Evolutionary conservation across 2,329 filamentous ascomycete genomes (phyloP).

Genomic region (Pseudogymnoascus sp.): DNA sequence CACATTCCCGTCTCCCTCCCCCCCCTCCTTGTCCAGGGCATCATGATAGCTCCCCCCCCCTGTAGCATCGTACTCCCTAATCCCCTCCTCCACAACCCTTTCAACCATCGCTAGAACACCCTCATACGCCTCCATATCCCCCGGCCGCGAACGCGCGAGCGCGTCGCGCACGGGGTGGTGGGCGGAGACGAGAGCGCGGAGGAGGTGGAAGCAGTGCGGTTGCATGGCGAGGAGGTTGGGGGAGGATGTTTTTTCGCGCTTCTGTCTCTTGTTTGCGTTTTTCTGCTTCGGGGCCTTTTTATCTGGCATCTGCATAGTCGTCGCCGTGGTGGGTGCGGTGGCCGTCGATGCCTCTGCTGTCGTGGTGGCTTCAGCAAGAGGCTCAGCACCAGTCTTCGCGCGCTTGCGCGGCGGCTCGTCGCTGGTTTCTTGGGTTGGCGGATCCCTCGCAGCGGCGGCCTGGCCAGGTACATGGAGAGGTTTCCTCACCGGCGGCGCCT

Average conservation of each 20-base stretch:
- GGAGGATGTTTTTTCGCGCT: slow-evolving; percentile 30
- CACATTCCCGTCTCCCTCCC: slow-evolving; percentile 28
- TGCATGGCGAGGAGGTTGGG: slow-evolving; percentile 75
- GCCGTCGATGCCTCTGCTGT: slow-evolving; percentile 2
- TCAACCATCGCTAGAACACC: slow-evolving; percentile 68
- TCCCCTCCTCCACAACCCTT: slow-evolving; percentile 59
- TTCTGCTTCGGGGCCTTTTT: slow-evolving; percentile 25
- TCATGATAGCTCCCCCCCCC: slow-evolving; percentile 41
- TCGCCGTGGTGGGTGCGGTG: slow-evolving; percentile 13
- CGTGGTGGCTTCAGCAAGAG: slow-evolving; percentile 31
- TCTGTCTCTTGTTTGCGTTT: slow-evolving; percentile 33
- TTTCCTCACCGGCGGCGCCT: slow-evolving; percentile 54
- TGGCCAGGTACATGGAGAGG: slow-evolving; percentile 63
- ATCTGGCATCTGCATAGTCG: slow-evolving; percentile 23
- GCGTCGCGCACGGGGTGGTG: slow-evolving; percentile 80
- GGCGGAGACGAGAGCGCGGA: slow-evolving; percentile 69
- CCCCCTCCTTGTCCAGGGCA: slow-evolving; percentile 21
- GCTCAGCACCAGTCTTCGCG: slow-evolving; percentile 28
- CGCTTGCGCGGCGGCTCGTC: slow-evolving; percentile 44
- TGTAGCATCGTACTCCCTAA: slow-evolving; percentile 56
- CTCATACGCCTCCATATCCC: slow-evolving; percentile 71
- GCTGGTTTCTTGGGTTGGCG: slow-evolving; percentile 31
- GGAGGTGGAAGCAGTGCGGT: slow-evolving; percentile 84
- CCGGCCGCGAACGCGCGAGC: slow-evolving; percentile 59
- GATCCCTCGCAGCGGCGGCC: slow-evolving; percentile 21